Conservation (phyloP, 805 yeast genomes). For the Yarrowia porcina region DNA sequence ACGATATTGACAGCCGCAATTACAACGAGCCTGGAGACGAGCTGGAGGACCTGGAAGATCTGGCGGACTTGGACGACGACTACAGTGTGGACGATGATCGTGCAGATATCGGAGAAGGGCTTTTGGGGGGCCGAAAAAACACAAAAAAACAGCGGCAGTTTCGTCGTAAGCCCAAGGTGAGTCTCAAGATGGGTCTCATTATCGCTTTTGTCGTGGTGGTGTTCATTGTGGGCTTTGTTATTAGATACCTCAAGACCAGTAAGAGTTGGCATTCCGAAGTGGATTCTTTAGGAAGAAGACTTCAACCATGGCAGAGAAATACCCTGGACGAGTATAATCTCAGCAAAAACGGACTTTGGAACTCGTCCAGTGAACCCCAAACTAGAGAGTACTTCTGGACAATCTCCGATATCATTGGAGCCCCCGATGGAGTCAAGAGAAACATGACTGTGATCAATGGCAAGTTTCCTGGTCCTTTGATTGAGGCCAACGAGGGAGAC, state of each 20-base stretch:
- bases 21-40: neutral
- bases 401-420: slow-evolving; percentile 29
- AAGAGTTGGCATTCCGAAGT: neutral
- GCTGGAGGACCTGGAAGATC: neutral
- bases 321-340: slow-evolving; percentile 34
- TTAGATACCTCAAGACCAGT: neutral
- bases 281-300: slow-evolving; percentile 12
- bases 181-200: neutral
- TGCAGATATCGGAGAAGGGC: slow-evolving; percentile 13
- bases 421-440: slow-evolving; percentile 35
- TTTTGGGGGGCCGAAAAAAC: neutral
- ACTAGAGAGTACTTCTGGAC: slow-evolving; percentile 31
- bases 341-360: slow-evolving; percentile 28
- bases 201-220: neutral
- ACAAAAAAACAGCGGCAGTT: neutral
- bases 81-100: slow-evolving; percentile 10
- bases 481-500: slow-evolving; percentile 44
- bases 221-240: slow-evolving; percentile 1
- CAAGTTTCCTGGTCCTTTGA: slow-evolving; percentile 50
- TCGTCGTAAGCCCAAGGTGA: neutral
- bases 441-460: slow-evolving; percentile 44
- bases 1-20: neutral
- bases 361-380: slow-evolving; percentile 25
- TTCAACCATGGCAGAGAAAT: slow-evolving; percentile 36
- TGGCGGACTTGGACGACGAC: slow-evolving; percentile 3